phyloP scores from a whole-genome alignment of 2,329 filamentous ascomycete species.

The Aspergillus transmontanensis region DNA sequence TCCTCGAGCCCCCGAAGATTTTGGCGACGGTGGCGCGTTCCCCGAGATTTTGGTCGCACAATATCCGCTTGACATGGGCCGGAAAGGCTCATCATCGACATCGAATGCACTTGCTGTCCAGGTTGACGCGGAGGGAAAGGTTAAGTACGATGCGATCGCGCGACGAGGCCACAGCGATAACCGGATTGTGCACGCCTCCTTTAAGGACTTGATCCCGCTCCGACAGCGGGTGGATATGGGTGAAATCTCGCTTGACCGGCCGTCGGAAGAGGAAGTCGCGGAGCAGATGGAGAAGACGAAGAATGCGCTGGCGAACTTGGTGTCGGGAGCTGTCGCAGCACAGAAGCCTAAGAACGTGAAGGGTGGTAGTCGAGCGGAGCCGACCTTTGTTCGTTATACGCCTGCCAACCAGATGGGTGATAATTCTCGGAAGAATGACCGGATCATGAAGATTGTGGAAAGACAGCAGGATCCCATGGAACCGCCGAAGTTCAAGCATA shows the following conservation, averaged over 20 bases:
- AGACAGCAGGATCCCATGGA: conserved; percentile 93
- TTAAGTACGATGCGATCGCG: conserved; percentile 95
- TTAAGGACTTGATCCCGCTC: conserved; percentile 94
- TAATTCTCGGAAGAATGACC: conserved; percentile 79
- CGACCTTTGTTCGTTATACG: conserved; percentile 94
- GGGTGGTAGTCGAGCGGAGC: conserved; percentile 74
- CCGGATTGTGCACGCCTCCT: conserved; percentile 88
- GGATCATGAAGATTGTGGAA: conserved; percentile 98
- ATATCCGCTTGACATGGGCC: conserved; percentile 93
- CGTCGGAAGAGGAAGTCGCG: conserved; percentile 79
- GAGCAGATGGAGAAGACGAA: conserved; percentile 87
- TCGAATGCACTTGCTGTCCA: conserved; percentile 92
- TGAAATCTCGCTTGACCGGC: conserved; percentile 83
- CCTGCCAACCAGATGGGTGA: conserved; percentile 97
- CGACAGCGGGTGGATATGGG: conserved; percentile 91
- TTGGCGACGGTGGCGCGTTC: conserved; percentile 93
- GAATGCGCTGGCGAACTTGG: conserved; percentile 77
- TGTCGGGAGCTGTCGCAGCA: conserved; percentile 81
- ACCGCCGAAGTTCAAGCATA: conserved; percentile 97
- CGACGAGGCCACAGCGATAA: conserved; percentile 81
- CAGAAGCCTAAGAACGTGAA: conserved; percentile 97
- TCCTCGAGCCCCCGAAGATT: conserved; percentile 85
- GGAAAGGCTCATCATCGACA: conserved; percentile 66
- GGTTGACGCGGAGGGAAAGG: conserved; percentile 86
- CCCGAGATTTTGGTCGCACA: conserved; percentile 92